Base-by-base conservation (phyloP, 2,329 filamentous ascomycete genomes). In the Raffaelea arxii region DNA sequence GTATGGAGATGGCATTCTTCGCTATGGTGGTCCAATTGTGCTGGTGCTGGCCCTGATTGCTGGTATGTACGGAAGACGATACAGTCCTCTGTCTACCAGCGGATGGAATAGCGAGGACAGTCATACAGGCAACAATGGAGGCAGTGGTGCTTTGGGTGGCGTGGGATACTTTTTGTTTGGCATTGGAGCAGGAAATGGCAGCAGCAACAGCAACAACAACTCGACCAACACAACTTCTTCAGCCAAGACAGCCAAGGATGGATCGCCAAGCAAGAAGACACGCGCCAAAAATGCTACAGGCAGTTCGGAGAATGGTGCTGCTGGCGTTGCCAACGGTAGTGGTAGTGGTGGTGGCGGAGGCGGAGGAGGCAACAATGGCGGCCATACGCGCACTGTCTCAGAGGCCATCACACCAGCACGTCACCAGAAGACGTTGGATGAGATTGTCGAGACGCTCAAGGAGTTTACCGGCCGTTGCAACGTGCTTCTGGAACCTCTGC, bases 361-460 rank as follows among this genome's bases (percentile, higher is more conserved):
- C 9, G 36, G 49, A n/a, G 54, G 53, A 14, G 55, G 56, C 38
- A 53, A 50, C 18, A n/a, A n/a, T n/a, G n/a, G n/a, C n/a, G 54
- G 51, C 19, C 74, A 75, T 52, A 62, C 65, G 46, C 61, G 68
- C n/a, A 43, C 22, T 10, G 22, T 42, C 11, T 66, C 65, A 19
- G 86, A 88, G 56, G 60, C 49, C 1, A 44, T 66, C 16, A 78
- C 75, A 6, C 80, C 75, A 50, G 83, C 82, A 37, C 82, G 84
- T 49, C 86, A 92, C 57, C 87, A 95, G 58, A 96, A 96, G 70
- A 96, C 89, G 43, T 67, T 98, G 44, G 92, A 98, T 62, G 92
- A 98, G 67, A 98, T 98, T 50, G 86, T 98, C 47, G 90, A 97
- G 56, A 94, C 87, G 0, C 68, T 98, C 39, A 88, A 89, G 62